Conservation (phyloP, 768 basidiomycete species). For the Zangia roseola region DNA sequence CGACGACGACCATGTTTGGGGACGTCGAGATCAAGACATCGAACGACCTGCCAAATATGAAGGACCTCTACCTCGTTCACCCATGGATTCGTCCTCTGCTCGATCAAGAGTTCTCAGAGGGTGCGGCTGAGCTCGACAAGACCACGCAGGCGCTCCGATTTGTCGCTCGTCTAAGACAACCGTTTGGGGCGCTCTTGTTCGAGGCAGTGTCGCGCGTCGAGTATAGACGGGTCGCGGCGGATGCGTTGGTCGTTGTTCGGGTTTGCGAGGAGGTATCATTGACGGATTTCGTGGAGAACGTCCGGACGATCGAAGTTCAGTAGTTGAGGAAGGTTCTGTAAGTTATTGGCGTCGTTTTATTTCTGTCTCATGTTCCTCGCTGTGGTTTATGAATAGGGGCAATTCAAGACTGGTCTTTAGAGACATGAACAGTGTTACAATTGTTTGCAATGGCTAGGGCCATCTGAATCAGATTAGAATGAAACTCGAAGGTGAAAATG, state of each 20-base stretch:
- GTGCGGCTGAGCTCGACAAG: neutral
- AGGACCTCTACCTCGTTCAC: neutral
- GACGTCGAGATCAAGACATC: constrained; percentile 9
- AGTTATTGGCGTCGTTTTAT: too few relatives aligned
- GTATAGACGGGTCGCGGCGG: constrained; percentile 2
- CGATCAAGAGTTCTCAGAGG: constrained; percentile 1
- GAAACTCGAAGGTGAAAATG: too few relatives aligned
- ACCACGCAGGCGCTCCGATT: constrained; percentile 1
- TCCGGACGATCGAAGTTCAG: too few relatives aligned
- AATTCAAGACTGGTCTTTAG: too few relatives aligned
- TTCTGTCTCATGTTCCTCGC: too few relatives aligned
- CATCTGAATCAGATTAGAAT: too few relatives aligned
- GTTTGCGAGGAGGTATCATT: neutral
- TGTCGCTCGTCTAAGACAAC: constrained; percentile 1
- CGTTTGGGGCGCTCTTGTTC: constrained; percentile 1
- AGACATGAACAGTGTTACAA: too few relatives aligned
- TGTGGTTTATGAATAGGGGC: too few relatives aligned
- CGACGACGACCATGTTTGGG: constrained; percentile 1
- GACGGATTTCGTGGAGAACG: neutral
- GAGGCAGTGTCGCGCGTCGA: neutral
- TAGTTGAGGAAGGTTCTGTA: too few relatives aligned
- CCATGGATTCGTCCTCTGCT: constrained; percentile 2
- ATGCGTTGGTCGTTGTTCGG: neutral
- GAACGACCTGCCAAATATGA: neutral
- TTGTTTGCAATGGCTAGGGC: too few relatives aligned